Evolutionary conservation across 148 eudicot species (phyloP).

Genomic region (Vaccinium macrocarpon): DNA sequence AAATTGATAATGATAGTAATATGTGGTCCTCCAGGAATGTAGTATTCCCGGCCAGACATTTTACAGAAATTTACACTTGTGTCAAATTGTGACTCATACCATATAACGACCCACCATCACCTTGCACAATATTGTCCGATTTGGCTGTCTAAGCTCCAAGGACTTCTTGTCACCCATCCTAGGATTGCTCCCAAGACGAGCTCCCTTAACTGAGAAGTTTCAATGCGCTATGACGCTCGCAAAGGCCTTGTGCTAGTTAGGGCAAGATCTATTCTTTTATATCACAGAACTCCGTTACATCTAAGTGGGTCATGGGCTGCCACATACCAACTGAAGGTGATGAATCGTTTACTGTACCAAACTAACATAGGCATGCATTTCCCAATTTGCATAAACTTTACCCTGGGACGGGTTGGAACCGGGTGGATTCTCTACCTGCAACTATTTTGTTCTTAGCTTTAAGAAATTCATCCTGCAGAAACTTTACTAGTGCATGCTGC

Average conservation of each 20-base stretch:
- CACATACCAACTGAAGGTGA: not conserved
- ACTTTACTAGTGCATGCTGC: not conserved
- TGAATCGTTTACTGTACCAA: not conserved
- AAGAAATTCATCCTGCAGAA: not conserved
- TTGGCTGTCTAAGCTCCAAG: no score
- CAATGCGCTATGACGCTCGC: no score
- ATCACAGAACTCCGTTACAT: no score
- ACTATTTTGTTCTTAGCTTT: not conserved
- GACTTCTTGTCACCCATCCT: no score
- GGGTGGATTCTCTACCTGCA: not conserved
- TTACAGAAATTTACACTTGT: not conserved
- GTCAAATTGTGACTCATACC: not conserved
- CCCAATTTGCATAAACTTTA: not conserved
- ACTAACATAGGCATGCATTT: not conserved
- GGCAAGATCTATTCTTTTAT: no score
- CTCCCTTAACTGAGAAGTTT: no score
- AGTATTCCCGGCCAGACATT: not conserved
- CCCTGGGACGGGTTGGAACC: not conserved
- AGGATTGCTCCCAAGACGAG: no score
- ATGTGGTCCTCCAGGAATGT: not conserved
- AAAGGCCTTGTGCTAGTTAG: no score
- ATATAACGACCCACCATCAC: not conserved
- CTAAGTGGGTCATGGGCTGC: no score
- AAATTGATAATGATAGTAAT: not conserved
- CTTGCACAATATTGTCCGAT: no score